Percentiles rank a stretch among this genome's conserved stretches.
Evolutionary conservation across 805 yeast species (phyloP).

Genomic region (Zygosaccharomyces bailii): DNA sequence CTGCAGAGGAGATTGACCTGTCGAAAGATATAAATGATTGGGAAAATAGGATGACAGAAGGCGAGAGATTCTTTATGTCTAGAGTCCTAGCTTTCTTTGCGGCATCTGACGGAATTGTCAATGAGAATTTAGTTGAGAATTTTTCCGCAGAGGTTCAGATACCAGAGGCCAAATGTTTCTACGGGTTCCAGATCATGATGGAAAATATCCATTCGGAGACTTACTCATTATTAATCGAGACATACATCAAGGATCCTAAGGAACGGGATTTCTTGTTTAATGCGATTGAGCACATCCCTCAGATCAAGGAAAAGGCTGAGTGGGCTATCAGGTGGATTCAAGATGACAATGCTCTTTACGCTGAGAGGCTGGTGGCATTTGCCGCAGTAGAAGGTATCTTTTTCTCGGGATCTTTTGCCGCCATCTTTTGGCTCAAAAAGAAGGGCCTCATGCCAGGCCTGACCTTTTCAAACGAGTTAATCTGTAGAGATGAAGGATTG

Average conservation of each 20-base stretch:
- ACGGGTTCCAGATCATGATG: conserved; percentile 99
- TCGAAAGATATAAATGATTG: conserved; percentile 90
- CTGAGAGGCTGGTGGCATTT: conserved; percentile 94
- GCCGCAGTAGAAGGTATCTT: conserved; percentile 99
- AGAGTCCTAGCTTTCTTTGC: conserved; percentile 96
- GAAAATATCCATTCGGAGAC: conserved; percentile 98
- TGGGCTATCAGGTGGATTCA: conserved; percentile 98
- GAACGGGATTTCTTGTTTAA: conserved; percentile 88
- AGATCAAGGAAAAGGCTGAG: conserved; percentile 94
- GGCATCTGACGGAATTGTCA: conserved; percentile 97
- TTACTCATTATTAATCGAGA: conserved; percentile 88
- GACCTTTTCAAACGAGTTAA: conserved; percentile 95
- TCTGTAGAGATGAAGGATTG: conserved; percentile 97
- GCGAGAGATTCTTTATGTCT: conserved; percentile 88
- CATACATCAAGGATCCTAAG: conserved; percentile 93
- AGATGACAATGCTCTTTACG: conserved; percentile 83
- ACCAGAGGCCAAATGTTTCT: conserved; percentile 97
- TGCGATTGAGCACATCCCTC: conserved; percentile 94
- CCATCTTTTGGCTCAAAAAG: conserved; percentile 98
- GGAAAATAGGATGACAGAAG: conserved; percentile 83
- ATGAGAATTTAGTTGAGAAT: conserved; percentile 95
- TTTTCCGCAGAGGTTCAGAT: conserved; percentile 95
- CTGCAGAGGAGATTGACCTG: conserved; percentile 97
- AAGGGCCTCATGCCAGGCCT: conserved; percentile 99
- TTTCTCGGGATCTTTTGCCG: conserved; percentile 97